Base-by-base conservation (phyloP, 2,329 filamentous ascomycete species). In the Aspergillus novoparasiticus region DNA sequence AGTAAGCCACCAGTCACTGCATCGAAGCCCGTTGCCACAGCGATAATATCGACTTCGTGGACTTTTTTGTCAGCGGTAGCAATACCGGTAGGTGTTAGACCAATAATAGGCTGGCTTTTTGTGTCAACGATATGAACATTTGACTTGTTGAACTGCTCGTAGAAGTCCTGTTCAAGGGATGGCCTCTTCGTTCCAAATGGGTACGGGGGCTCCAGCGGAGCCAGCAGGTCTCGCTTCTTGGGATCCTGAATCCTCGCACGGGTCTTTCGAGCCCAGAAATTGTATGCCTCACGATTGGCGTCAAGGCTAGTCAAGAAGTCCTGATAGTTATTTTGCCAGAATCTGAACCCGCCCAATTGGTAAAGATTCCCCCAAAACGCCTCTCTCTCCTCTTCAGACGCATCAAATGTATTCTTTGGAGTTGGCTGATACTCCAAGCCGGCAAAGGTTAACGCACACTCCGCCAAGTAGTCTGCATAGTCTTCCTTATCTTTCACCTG, bases 1-100 rank as follows among this genome's bases (percentile, higher is more conserved):
- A 43, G 72, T 70, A 45, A 45, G 21, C 19, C 43, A 21, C 19
- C 21, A 4, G 21, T 23, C 8, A 45, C 43, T 11, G 43, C 19
- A 59, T 80, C 76, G 64, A 77, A 80, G 10, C 79, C 78, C 4
- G 78, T 80, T 0, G 79, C 79, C 55, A 75, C 73, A 46, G 78
- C 71, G 9, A 80, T 58, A 8, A 75, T 60, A 53, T 80, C 78
- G 1, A 82, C 67, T 19, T 78, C 74, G 14, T 76, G 69, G 26
- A 74, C 68, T 21, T 63, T 74, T 0, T 77, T 76, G 41, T 79
- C 75, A 12, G 19, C 21, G n/a, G 43, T 45, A 3, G 23, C 10
- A 23, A 45, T 45, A 9, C 43, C 43, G 11, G 19, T 23, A 11
- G n/a, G 21, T 11, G 43, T 5, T 9, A 45, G 9, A 45, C 4